Evolutionary conservation across 371 early-diverging fungal genomes (phyloP).

Genomic region (Capniomyces stellatus): DNA sequence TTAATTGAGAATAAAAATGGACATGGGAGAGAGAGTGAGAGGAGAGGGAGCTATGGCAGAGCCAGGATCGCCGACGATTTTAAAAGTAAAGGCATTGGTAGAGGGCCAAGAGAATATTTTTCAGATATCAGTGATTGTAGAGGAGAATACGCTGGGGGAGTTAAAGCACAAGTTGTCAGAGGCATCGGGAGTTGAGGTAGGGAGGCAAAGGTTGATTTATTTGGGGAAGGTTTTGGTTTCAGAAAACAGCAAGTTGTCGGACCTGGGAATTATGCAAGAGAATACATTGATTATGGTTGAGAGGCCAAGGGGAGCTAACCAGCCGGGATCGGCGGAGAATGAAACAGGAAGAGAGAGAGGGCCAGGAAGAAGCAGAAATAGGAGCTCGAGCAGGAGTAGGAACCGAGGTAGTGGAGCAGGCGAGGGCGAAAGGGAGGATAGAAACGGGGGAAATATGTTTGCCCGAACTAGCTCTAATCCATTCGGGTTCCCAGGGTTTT

Average conservation of each 20-base stretch:
- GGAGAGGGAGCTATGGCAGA: no score
- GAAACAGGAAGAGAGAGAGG: no score
- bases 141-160: constrained; percentile 13
- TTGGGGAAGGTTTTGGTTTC: constrained; percentile 14
- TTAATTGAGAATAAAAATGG: background rate
- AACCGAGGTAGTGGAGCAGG: no score
- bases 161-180: constrained; percentile 14
- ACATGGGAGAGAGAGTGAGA: constrained; percentile 2
- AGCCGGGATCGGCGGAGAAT: background rate
- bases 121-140: constrained; percentile 4
- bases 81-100: constrained; percentile 19
- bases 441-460: background rate
- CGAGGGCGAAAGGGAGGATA: background rate
- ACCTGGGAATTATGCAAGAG: constrained; percentile 14
- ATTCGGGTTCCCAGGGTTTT: background rate
- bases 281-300: constrained; percentile 19
- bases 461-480: background rate
- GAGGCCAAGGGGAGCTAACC: constrained; percentile 1
- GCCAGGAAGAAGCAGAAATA: no score
- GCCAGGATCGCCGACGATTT: no score
- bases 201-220: constrained; percentile 20
- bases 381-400: background rate
- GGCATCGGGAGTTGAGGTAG: constrained; percentile 13
- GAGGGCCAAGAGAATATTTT: constrained; percentile 15
- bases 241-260: constrained; percentile 13